Evolutionary conservation across 768 basidiomycete genomes (phyloP), one percentile per base, ranked within the genome.

Genomic region (Lactifluus pinguis): DNA sequence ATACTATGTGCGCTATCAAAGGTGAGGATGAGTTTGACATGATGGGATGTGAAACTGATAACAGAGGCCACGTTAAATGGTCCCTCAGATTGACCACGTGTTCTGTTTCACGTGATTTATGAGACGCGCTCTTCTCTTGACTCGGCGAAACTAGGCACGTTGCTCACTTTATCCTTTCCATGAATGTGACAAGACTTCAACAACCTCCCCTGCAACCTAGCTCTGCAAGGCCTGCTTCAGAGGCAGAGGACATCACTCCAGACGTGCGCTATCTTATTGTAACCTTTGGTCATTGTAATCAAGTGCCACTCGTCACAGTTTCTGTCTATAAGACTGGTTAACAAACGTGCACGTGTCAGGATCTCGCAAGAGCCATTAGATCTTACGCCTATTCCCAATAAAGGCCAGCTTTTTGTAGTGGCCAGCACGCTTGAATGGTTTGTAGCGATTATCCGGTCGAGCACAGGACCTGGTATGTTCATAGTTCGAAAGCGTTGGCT

Each of bases 341-440:
- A 81, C 66, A 90, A 87, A 68, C 81, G 83, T 53, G 73, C 81
- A 39, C 85, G 89, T 64, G 75, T 87, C 47, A 76, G 78, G 52
- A 69, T 92, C 8, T 91, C 89, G 14, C 72, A 77, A 1, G 67
- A 78, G 17, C 73, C 78, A 1, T 71, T 85, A 32, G 73, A 77
- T 64, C 72, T 79, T 21, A 67, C 79, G 17, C 53, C 71, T 0
- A 64, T 77, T 47, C 73, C 75, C 2, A 72, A 78, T 6, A 76
- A 78, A 29, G 81, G 79, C 44, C 77, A 72, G 55, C 74, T 86
- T 17, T 81, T 92, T 65, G 78, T 83, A 4, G 75, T 80, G 3
- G 77, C 83, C 3, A 87, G 84, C 68, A 72, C 75, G 13, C 79
- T 75, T 63, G 85, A 82, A 32, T 90, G 84, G 83, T 91, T 90